phyloP scores from a whole-genome alignment of 306 rosid genomes.

The Medicago truncatula region MtrunA17r5.0-ANR NC_053042.1:40912501-40913000 shows the following conservation, averaged over 20 bases:
- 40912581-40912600: neutral
- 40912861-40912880: constrained; percentile 42
- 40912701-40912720: constrained; percentile 55
- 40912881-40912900: neutral
- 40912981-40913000: constrained; percentile 29
- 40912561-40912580: too few relatives aligned
- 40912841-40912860: constrained; percentile 47
- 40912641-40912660: constrained; percentile 36
- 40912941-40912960: neutral
- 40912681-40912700: constrained; percentile 51
- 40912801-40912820: constrained; percentile 60
- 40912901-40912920: constrained; percentile 5
- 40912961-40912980: neutral
- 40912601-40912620: constrained; percentile 36
- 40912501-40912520: too few relatives aligned
- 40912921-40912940: neutral
- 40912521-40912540: too few relatives aligned
- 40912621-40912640: constrained; percentile 34
- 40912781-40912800: constrained; percentile 47
- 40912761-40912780: constrained; percentile 66
- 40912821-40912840: constrained; percentile 33
- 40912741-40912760: constrained; percentile 62
- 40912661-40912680: constrained; percentile 56
- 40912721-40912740: constrained; percentile 36
- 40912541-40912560: too few relatives aligned